A percentile compares a stretch with the other conserved stretches of the same genome.
phyloP scores from a whole-genome alignment of 108 stramenopile genomes.

The Fistulifera pelliculosa region DNA sequence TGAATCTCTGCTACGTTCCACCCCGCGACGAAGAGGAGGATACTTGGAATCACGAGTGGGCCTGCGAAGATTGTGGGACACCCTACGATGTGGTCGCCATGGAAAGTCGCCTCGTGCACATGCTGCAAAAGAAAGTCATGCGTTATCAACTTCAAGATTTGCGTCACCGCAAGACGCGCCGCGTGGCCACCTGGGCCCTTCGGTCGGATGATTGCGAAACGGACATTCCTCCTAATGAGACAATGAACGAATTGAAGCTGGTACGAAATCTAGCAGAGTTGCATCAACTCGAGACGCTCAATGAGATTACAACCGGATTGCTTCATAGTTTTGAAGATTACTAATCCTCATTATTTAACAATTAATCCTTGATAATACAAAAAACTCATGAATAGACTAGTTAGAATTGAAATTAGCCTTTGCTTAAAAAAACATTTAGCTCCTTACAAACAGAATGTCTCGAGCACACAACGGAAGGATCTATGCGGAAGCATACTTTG shows the following conservation, averaged over 20 bases:
- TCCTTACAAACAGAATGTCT: too few relatives aligned
- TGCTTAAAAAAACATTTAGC: too few relatives aligned
- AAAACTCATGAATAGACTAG: too few relatives aligned
- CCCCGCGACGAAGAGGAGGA: conserved; percentile 45
- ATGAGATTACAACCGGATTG: background rate
- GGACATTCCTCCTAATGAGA: conserved; percentile 56
- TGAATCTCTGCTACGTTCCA: conserved; percentile 83
- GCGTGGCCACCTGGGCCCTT: conserved; percentile 47
- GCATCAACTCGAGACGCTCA: conserved; percentile 64
- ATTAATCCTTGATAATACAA: too few relatives aligned
- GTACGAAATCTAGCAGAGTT: conserved; percentile 52
- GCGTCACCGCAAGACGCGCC: conserved; percentile 76
- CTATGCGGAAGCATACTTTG: background rate
- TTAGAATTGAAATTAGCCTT: too few relatives aligned
- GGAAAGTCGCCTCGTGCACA: conserved; percentile 76
- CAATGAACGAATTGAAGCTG: conserved; percentile 34
- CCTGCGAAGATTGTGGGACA: conserved; percentile 81
- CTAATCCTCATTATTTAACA: too few relatives aligned
- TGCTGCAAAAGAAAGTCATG: conserved; percentile 53
- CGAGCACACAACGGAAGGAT: too few relatives aligned
- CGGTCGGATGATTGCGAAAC: conserved; percentile 55
- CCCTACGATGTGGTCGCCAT: conserved; percentile 70
- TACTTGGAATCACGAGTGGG: conserved; percentile 57
- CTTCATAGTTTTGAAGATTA: background rate
- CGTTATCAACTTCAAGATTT: conserved; percentile 93